Evolutionary conservation across 495 filamentous ascomycete genomes (phyloP).

Genomic region (Peziza echinospora): DNA sequence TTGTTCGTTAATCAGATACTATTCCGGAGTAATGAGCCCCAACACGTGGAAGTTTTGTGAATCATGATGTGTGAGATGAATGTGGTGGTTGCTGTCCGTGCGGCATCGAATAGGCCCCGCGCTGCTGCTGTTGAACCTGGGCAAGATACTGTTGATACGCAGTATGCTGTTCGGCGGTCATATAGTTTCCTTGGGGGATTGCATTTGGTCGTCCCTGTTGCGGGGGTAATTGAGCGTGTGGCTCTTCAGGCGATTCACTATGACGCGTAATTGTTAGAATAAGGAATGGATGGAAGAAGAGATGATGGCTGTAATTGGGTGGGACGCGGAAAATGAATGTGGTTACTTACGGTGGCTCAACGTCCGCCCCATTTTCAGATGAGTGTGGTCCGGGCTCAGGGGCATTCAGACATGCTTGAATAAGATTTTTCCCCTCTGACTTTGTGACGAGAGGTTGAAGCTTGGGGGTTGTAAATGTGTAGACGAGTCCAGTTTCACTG

Average conservation of each 20-base stretch:
- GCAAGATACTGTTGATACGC: conserved; percentile 36
- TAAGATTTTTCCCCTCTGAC: conserved; percentile 97
- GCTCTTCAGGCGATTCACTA: conserved; percentile 43
- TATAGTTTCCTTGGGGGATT: conserved; percentile 28
- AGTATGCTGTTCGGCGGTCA: conserved; percentile 25
- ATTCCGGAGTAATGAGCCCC: too few species aligned
- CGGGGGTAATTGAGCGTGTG: conserved; percentile 35
- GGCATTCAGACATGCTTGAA: conserved; percentile 97
- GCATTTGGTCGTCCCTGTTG: conserved; percentile 31
- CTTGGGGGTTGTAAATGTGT: conserved; percentile 98
- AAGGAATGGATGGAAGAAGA: not conserved
- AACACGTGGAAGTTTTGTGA: too few species aligned
- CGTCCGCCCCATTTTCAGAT: conserved; percentile 70
- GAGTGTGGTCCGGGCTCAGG: conserved; percentile 64
- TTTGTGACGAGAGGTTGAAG: conserved; percentile 97
- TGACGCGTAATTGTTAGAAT: too few species aligned
- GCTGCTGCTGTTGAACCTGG: conserved; percentile 12
- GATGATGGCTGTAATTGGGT: too few species aligned
- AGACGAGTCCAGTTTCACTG: conserved; percentile 94
- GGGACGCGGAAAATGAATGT: not conserved
- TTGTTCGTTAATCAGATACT: too few species aligned
- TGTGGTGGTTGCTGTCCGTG: not conserved
- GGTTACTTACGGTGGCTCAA: conserved; percentile 23
- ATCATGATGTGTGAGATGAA: not conserved
- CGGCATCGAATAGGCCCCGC: too few species aligned